phyloP scores from a whole-genome alignment of 2,329 filamentous ascomycete species.

The Claviceps quebecensis region DNA sequence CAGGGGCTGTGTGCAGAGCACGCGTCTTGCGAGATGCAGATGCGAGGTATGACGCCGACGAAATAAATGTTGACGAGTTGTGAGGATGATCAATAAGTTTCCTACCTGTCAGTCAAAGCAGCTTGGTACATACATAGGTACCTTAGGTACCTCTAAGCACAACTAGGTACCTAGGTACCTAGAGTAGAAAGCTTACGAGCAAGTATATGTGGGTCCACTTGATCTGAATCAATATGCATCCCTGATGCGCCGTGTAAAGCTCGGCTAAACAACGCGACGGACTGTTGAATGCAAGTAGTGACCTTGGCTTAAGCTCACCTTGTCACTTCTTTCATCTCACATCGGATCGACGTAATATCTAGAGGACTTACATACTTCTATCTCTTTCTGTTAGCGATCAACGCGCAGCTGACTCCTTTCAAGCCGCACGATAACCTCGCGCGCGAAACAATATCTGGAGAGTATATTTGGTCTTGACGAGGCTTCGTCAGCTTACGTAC shows the following conservation, averaged over 20 bases:
- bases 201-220: too few relatives aligned
- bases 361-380: background rate
- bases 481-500: background rate
- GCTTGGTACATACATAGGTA: too few relatives aligned
- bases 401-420: background rate
- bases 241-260: background rate
- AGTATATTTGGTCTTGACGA: background rate
- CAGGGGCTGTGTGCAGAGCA: background rate
- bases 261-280: constrained; percentile 1
- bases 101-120: too few relatives aligned
- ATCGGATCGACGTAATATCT: background rate
- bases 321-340: background rate
- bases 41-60: background rate
- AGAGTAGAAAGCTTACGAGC: too few relatives aligned
- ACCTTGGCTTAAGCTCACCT: background rate
- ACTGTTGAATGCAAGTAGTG: background rate
- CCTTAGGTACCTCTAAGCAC: too few relatives aligned
- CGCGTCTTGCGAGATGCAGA: background rate
- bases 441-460: background rate
- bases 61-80: background rate
- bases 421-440: background rate
- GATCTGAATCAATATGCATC: too few relatives aligned
- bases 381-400: background rate
- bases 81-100: too few relatives aligned
- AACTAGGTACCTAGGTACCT: too few relatives aligned